Percentiles rank a stretch among this genome's conserved stretches.
Evolutionary conservation across 371 early-diverging fungal species (phyloP).

Genomic region (Mucor irregularis): DNA sequence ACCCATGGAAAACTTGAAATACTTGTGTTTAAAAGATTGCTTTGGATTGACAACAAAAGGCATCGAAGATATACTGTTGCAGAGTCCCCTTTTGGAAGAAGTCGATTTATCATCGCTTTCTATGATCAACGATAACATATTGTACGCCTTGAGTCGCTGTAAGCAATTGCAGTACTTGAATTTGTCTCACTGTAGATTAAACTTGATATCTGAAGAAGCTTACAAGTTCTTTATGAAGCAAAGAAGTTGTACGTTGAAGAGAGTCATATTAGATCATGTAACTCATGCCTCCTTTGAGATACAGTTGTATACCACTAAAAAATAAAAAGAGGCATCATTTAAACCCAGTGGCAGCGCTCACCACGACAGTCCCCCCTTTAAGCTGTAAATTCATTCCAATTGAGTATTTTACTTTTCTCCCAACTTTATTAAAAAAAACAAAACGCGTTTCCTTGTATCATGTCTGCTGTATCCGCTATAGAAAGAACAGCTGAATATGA

Average conservation of each 20-base stretch:
- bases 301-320: constrained; percentile 1
- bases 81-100: constrained; percentile 10
- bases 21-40: constrained; percentile 12
- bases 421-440: no score
- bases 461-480: constrained; percentile 52
- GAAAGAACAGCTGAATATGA: constrained; percentile 75
- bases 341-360: no score
- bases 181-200: constrained; percentile 1
- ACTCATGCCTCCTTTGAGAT: constrained; percentile 1
- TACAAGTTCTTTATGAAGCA: background rate
- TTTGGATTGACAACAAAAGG: constrained; percentile 5
- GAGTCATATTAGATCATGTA: constrained; percentile 1
- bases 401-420: no score
- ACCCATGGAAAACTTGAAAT: background rate
- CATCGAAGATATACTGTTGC: background rate
- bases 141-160: constrained; percentile 2
- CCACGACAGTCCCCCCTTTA: no score
- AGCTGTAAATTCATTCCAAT: no score
- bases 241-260: constrained; percentile 1
- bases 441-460: background rate
- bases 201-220: background rate
- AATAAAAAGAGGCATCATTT: constrained; percentile 18
- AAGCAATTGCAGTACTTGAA: background rate
- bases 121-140: constrained; percentile 2
- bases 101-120: constrained; percentile 11